Evolutionary conservation across 805 yeast genomes (phyloP).

Genomic region (Kodamaea jinghongensis): DNA sequence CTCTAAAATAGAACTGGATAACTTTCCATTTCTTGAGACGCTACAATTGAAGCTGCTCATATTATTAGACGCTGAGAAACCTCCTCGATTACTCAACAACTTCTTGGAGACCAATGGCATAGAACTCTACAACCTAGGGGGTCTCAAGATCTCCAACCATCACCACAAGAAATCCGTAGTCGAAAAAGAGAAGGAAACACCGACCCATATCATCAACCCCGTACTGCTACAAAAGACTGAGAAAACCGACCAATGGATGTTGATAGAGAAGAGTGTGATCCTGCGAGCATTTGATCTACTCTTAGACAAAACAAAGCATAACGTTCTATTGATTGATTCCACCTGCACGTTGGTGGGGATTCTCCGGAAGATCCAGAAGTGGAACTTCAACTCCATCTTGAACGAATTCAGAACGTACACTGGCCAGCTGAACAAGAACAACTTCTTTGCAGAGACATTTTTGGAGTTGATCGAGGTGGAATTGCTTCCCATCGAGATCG

Average conservation of each 20-base stretch:
- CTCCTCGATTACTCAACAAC: constrained; percentile 65
- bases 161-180: constrained; percentile 23
- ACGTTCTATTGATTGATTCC: constrained; percentile 73
- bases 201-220: constrained; percentile 1
- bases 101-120: constrained; percentile 60
- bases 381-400: constrained; percentile 82
- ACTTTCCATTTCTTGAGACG: constrained; percentile 75
- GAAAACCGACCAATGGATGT: constrained; percentile 67
- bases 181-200: constrained; percentile 12
- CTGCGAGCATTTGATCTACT: constrained; percentile 63
- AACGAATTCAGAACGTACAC: constrained; percentile 77
- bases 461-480: constrained; percentile 68
- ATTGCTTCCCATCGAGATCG: constrained; percentile 42
- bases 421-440: constrained; percentile 64
- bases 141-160: constrained; percentile 38
- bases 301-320: constrained; percentile 62
- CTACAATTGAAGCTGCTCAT: constrained; percentile 65
- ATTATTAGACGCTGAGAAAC: constrained; percentile 80
- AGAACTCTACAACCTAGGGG: constrained; percentile 48
- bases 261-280: constrained; percentile 63
- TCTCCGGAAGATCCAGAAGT: constrained; percentile 76
- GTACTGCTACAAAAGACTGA: constrained; percentile 14
- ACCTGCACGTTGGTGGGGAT: constrained; percentile 79
- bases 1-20: constrained; percentile 70
- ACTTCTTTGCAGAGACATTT: constrained; percentile 78